phyloP scores from a whole-genome alignment of 2,329 filamentous ascomycete species.

The Beauveria bassiana region DNA sequence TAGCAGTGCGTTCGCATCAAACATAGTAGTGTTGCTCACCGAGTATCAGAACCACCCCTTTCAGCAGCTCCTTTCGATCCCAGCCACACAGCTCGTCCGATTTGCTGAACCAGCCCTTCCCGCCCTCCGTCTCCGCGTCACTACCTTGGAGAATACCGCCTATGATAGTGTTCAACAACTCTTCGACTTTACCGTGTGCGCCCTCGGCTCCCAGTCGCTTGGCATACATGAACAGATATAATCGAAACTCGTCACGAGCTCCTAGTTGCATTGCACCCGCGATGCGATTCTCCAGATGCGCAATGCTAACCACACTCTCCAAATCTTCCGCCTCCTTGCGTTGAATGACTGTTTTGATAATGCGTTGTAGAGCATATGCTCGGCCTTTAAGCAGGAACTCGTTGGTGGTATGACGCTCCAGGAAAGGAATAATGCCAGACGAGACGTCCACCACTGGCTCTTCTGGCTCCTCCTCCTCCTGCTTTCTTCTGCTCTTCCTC shows the following conservation, averaged over 20 bases:
- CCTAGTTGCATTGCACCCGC: slow-evolving; percentile 80
- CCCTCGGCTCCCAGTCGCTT: slow-evolving; percentile 91
- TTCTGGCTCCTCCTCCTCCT: slow-evolving; percentile 35
- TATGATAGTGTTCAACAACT: slow-evolving; percentile 74
- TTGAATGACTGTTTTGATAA: slow-evolving; percentile 82
- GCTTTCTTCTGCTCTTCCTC: slow-evolving; percentile 20
- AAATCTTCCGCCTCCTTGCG: slow-evolving; percentile 89
- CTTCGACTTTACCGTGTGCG: slow-evolving; percentile 80
- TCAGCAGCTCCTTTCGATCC: slow-evolving; percentile 79
- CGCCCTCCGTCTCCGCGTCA: slow-evolving; percentile 34
- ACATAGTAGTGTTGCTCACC: slow-evolving; percentile 50
- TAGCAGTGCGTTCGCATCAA: slow-evolving; percentile 19
- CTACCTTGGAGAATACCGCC: slow-evolving; percentile 57
- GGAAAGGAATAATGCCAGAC: slow-evolving; percentile 83
- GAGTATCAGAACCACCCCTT: slow-evolving; percentile 84
- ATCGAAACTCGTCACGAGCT: slow-evolving; percentile 82
- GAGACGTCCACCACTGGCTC: slow-evolving; percentile 53
- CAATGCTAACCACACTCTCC: slow-evolving; percentile 84
- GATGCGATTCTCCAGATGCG: slow-evolving; percentile 89
- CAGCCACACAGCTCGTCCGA: slow-evolving; percentile 79
- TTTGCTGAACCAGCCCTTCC: slow-evolving; percentile 55
- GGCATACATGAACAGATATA: slow-evolving; percentile 97
- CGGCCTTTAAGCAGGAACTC: slow-evolving; percentile 87
- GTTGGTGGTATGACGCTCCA: slow-evolving; percentile 91
- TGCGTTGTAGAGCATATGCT: slow-evolving; percentile 81